Evolutionary conservation across 2,329 filamentous ascomycete species (phyloP).

Genomic region (Pseudopithomyces maydicus): DNA sequence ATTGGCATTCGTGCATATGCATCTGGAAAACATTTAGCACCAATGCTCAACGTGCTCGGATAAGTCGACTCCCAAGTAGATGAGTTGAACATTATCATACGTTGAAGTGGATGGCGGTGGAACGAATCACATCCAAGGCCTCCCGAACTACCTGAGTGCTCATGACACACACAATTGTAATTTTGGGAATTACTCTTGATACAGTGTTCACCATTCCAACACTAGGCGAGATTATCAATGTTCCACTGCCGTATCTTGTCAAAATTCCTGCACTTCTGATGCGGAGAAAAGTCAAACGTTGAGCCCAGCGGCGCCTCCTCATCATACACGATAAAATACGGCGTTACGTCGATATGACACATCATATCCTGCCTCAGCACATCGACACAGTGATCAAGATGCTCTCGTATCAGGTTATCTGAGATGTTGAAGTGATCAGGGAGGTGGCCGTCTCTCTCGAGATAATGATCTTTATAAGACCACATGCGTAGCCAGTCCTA

Average conservation of each 20-base stretch:
- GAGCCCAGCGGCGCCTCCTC: neutral
- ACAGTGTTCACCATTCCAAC: too few relatives aligned
- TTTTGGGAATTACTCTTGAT: too few relatives aligned
- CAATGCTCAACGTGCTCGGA: too few relatives aligned
- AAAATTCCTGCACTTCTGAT: constrained; percentile 1
- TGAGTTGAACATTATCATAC: too few relatives aligned
- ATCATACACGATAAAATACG: neutral
- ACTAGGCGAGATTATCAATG: neutral
- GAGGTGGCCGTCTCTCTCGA: neutral
- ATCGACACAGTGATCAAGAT: neutral
- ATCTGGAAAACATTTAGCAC: too few relatives aligned
- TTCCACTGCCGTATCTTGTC: neutral
- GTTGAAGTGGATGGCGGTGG: too few relatives aligned
- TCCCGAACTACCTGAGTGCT: too few relatives aligned
- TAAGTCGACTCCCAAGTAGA: too few relatives aligned
- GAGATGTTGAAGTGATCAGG: neutral
- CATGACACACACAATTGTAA: too few relatives aligned
- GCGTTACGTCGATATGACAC: neutral
- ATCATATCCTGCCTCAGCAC: constrained; percentile 2
- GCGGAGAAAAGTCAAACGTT: constrained; percentile 1
- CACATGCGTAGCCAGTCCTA: constrained; percentile 4
- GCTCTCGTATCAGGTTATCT: neutral
- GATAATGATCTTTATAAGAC: neutral
- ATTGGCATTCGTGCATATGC: too few relatives aligned
- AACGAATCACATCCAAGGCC: too few relatives aligned